A percentile compares a stretch with the other conserved stretches of the same genome.
Conservation (phyloP, 1,139 yeast genomes). For the Debaryomyces robertsiae region DNA sequence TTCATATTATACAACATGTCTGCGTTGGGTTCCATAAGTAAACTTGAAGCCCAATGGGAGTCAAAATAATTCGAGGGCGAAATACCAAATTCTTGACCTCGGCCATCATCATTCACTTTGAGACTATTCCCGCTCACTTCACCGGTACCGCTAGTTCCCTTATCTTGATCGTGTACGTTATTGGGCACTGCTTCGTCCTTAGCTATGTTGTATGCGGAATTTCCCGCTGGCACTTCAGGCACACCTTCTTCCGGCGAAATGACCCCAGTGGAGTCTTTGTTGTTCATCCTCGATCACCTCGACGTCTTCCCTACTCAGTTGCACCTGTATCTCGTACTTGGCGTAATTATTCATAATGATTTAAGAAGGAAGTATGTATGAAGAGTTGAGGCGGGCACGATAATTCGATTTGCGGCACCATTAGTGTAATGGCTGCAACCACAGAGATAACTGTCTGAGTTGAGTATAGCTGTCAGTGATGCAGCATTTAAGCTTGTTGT, state of each 20-base stretch:
- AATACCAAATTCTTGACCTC: constrained; percentile 10
- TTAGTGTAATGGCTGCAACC: constrained; percentile 2
- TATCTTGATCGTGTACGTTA: not conserved
- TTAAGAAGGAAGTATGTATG: no score
- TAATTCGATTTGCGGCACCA: constrained; percentile 6
- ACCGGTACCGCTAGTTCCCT: not conserved
- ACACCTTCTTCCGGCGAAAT: no score
- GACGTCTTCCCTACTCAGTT: not conserved
- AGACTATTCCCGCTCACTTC: not conserved
- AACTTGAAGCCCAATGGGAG: constrained; percentile 43
- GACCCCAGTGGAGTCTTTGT: no score
- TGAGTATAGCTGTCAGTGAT: no score
- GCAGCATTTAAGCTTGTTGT: no score
- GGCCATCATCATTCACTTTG: not conserved
- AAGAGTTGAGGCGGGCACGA: no score
- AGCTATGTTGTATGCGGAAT: constrained; percentile 1
- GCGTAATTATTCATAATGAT: no score
- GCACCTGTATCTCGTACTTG: no score
- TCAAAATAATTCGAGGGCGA: constrained; percentile 47
- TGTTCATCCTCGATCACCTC: not conserved
- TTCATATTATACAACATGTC: constrained; percentile 41
- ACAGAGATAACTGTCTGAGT: not conserved
- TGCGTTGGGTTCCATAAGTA: constrained; percentile 39
- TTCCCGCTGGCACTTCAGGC: no score
- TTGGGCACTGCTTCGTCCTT: not conserved